These are phyloP conservation scores for Symbiodinium natans DNA, from an alignment of 73 alveolate species.

Conservation along the genomic window DNA sequence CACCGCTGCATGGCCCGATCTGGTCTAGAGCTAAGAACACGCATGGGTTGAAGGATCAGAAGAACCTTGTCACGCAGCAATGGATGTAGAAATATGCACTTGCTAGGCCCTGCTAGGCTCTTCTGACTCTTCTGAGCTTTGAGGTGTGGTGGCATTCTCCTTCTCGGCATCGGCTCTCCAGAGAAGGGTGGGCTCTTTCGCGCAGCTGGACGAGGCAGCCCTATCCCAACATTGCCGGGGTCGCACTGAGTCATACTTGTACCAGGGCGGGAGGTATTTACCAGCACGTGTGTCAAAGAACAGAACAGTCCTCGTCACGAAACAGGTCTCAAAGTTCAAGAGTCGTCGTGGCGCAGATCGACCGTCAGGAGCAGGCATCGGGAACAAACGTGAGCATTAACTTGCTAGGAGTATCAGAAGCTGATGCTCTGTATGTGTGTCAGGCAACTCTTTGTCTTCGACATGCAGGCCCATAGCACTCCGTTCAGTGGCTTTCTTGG, in stretches of 20 bases:
- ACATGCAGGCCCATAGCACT: neutral
- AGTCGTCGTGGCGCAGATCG: constrained; percentile 47
- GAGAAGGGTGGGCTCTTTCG: constrained; percentile 53
- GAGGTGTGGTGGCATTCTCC: constrained; percentile 69
- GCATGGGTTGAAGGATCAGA: neutral
- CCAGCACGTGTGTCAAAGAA: too few species aligned
- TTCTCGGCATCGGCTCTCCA: constrained; percentile 77
- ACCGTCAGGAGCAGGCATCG: neutral
- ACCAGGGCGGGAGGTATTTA: too few species aligned
- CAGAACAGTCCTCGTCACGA: too few species aligned
- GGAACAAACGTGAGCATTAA: too few species aligned
- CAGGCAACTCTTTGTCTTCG: neutral
- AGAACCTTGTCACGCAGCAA: neutral
- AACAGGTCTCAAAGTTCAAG: constrained; percentile 70
- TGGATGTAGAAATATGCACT: neutral
- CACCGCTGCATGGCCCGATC: constrained; percentile 87
- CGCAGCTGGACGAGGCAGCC: constrained; percentile 58
- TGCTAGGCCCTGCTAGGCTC: neutral
- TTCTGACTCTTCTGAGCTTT: neutral
- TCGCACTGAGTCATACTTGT: too few species aligned
- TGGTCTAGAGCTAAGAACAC: neutral
- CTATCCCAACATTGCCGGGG: too few species aligned
- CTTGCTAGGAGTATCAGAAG: too few species aligned
- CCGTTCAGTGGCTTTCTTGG: neutral
- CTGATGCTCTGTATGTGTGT: neutral